Evolutionary conservation across 305 asterid species (phyloP), one percentile per base, ranked within the genome.

Genomic region (Petunia hybrid): DNA sequence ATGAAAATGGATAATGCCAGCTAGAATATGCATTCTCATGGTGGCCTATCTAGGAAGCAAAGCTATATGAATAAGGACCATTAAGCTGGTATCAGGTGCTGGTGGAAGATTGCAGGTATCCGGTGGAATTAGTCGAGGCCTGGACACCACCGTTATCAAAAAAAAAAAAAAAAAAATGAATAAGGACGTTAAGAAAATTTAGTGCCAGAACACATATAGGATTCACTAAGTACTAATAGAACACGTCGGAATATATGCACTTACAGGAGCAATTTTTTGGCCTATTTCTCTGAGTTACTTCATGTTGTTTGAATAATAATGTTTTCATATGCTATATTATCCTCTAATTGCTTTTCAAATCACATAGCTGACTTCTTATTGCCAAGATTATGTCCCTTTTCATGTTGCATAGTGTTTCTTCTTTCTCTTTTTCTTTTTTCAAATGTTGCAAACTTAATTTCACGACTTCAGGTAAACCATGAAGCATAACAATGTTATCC

Each of bases 401-500:
- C 64, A 59, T 59, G 13, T 13, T 13, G 35, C 14, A 2, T 59
- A 5, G 3, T 59, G 64, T 59, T 59, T 59, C 64, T 59, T 59
- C 14, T 12, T 4, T 31, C 64, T 10, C 13, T 57, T 57, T 57
- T 10, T 31, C 64, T 0, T 59, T 59, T 59, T 13, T 16, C 22
- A 12, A 59, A 13, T 59, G 64, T 59, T 59, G 22, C 22, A 13
- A 13, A 59, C 22, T 14, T 59, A 7, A 59, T 59, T 13, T 65
- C 7, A 36, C 12, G 8, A 36, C 13, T 83, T 22, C 79, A 88
- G 94, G 84, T 92, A 84, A 90, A 46, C 36, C 10, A 65, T 9
- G 77, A 92, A 92, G 95, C 97, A 92, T 87, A 91, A 92, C 88
- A 92, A 92, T 69, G 95, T 91, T 42, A 77, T 92, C 7, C 97